Base-by-base conservation (phyloP, 768 basidiomycete genomes). In the Saitozyma podzolica region DNA sequence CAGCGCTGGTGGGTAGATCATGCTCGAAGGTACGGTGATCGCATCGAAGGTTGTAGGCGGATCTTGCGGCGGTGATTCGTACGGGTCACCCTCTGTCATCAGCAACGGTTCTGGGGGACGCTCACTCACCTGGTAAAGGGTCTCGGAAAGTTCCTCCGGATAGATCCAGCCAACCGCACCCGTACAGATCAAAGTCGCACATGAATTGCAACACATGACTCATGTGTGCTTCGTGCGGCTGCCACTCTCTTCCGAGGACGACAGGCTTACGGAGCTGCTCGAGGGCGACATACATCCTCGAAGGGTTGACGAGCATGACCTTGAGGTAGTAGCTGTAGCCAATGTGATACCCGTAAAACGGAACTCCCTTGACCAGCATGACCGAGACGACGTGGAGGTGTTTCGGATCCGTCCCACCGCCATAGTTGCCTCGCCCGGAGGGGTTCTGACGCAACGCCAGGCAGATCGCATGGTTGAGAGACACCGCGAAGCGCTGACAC, bases 291-390 rank as follows among this genome's bases (percentile, higher is more conserved):
- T 82, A 86, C 67, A 89, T 81, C 67, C 86, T 78, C 1, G 83
- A 76, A 11, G 95, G 94, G 68, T 95, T 86, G 49, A 83, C 82
- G 50, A 92, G 78, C 68, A 86, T 82, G 54, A 99, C 84, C 78
- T 97, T 97, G 78, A 98, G 85, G 81, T 90, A 99, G 8, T 92
- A 92, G 6, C 84, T 83, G 71, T 92, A 89, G 37, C 87, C 85
- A 10, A 88, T 82, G 76, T 92, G 89, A 77, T 93, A 98, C 9
- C 96, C 94, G 79, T 98, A 98, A 80, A 98, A 96, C 73, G 89
- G 88, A 16, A 92, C 82, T n/a, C 92, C 96, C 80, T 98, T 98
- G 65, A 93, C 90, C 55, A 94, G 83, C 52, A 91, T 76, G 47
- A 96, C 84, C 20, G 87, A 87, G 13, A 90, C 89, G 62, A 83